Conservation (phyloP, 768 basidiomycete species). For the Boletus barrowsii region DNA sequence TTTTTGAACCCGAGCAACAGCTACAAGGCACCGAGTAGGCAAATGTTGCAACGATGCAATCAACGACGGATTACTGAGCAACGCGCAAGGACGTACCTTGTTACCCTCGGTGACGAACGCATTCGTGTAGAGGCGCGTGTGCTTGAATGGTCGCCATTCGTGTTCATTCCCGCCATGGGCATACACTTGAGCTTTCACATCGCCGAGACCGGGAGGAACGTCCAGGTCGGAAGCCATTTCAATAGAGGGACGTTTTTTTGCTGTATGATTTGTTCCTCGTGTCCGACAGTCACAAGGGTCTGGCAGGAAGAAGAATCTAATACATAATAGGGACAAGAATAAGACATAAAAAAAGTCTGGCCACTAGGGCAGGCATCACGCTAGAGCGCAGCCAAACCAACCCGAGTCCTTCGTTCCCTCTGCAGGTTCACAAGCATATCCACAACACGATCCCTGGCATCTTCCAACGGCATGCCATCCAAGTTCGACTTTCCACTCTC, state of each 20-base stretch:
- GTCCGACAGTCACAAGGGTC: neutral
- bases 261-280: neutral
- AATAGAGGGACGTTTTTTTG: neutral
- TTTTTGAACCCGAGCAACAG: conserved; percentile 77
- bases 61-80: too few relatives aligned
- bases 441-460: conserved; percentile 72
- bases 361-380: too few relatives aligned
- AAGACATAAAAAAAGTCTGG: neutral
- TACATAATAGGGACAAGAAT: conserved; percentile 13
- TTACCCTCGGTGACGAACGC: conserved; percentile 58
- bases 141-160: conserved; percentile 47
- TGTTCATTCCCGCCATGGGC: conserved; percentile 38
- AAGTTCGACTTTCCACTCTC: conserved; percentile 17
- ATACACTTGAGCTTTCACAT: conserved; percentile 23
- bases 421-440: conserved; percentile 56
- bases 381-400: conserved; percentile 4
- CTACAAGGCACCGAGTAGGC: conserved; percentile 42
- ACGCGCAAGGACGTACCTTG: conserved; percentile 35
- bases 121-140: conserved; percentile 59
- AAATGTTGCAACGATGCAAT: neutral
- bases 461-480: conserved; percentile 51
- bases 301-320: neutral
- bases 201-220: conserved; percentile 44
- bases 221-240: conserved; percentile 12
- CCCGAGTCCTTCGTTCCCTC: conserved; percentile 24